Evolutionary conservation across 345 rosid genomes (phyloP).

Genomic region (Populus deltoides): DNA sequence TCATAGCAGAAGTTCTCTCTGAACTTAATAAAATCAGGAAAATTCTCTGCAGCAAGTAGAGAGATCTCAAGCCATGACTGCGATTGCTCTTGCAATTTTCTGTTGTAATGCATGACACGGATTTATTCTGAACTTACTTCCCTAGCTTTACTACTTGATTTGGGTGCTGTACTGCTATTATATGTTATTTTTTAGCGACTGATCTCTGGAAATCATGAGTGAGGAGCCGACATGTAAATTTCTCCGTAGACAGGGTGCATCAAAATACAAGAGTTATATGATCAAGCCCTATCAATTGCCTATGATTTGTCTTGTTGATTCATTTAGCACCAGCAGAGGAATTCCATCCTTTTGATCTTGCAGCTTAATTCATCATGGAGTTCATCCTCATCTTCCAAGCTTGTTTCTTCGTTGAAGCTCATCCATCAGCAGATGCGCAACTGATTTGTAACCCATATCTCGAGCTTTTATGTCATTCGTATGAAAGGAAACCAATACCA

Average conservation of each 20-base stretch:
- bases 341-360: background rate
- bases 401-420: conserved; percentile 28
- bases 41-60: background rate
- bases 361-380: background rate
- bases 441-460: conserved; percentile 41
- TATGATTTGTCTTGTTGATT: background rate
- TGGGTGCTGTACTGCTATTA: too few species aligned
- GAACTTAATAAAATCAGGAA: too few species aligned
- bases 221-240: background rate
- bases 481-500: background rate
- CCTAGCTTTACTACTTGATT: too few species aligned
- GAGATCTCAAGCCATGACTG: too few species aligned
- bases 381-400: background rate
- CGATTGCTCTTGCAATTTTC: too few species aligned
- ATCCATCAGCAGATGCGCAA: conserved; percentile 42
- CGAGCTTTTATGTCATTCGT: conserved; percentile 17
- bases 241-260: background rate
- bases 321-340: background rate
- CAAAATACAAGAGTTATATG: background rate
- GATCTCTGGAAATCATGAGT: background rate
- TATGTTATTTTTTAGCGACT: background rate
- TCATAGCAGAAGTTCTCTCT: background rate
- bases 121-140: too few species aligned
- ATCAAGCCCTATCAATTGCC: background rate
- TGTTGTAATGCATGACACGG: too few species aligned